Percentiles rank a stretch among this genome's conserved stretches.
These are phyloP conservation scores for Didymella pinodella DNA, from an alignment of 2,329 filamentous ascomycete genomes.

Conservation along the genomic window DNA sequence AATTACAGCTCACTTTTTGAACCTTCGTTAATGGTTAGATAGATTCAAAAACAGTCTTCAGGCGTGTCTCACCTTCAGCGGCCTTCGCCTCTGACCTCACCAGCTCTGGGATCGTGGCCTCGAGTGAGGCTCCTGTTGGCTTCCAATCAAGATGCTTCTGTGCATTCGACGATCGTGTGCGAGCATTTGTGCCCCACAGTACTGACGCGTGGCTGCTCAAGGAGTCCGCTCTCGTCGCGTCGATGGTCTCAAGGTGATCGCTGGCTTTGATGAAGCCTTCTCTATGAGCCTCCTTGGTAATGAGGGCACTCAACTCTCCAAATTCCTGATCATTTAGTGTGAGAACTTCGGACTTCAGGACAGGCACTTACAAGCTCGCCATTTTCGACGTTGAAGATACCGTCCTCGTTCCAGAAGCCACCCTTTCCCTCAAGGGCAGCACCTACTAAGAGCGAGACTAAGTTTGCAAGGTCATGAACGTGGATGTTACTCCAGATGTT, in stretches of 20 bases:
- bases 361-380: slow-evolving; percentile 46
- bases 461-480: slow-evolving; percentile 65
- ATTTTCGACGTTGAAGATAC: slow-evolving; percentile 71
- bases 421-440: slow-evolving; percentile 51
- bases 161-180: slow-evolving; percentile 23
- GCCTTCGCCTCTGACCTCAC: slow-evolving; percentile 15
- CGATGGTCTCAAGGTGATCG: slow-evolving; percentile 20
- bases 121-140: slow-evolving; percentile 20
- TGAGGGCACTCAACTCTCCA: slow-evolving; percentile 18
- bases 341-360: too few relatives aligned
- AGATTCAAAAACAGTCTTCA: neutral
- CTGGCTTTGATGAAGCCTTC: slow-evolving; percentile 24
- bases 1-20: slow-evolving; percentile 4
- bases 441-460: slow-evolving; percentile 62
- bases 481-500: slow-evolving; percentile 62
- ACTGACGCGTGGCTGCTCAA: slow-evolving; percentile 28
- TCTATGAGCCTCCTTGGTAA: slow-evolving; percentile 26
- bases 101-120: slow-evolving; percentile 18
- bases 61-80: neutral
- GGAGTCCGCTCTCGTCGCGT: slow-evolving; percentile 27
- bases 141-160: slow-evolving; percentile 23
- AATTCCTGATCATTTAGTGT: slow-evolving; percentile 19
- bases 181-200: slow-evolving; percentile 32
- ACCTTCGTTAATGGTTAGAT: neutral
- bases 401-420: slow-evolving; percentile 61